A percentile compares a stretch with the other conserved stretches of the same genome.
Conservation (phyloP, 805 yeast species). For the Candida fluviatilis region DNA sequence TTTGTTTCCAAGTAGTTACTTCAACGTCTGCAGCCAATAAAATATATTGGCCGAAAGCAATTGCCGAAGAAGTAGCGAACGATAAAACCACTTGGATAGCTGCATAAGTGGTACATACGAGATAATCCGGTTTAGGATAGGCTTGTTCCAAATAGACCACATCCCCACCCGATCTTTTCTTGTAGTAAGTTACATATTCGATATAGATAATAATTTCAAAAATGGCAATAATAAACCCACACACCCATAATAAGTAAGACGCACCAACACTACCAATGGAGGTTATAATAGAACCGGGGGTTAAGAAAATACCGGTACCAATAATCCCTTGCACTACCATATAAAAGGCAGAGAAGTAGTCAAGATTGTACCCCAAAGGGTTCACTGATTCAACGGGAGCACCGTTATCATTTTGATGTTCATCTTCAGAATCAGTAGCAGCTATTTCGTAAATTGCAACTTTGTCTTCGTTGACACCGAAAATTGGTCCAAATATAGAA, state of each 20-base stretch:
- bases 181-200: slow-evolving; percentile 39
- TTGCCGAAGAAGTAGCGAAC: slow-evolving; percentile 30
- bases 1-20: slow-evolving; percentile 28
- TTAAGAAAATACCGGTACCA: slow-evolving; percentile 75
- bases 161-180: slow-evolving; percentile 33
- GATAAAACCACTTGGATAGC: slow-evolving; percentile 36
- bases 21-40: slow-evolving; percentile 27
- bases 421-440: slow-evolving; percentile 5
- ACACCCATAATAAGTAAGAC: slow-evolving; percentile 37
- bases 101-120: slow-evolving; percentile 35
- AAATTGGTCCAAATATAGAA: slow-evolving; percentile 6
- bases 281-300: slow-evolving; percentile 50
- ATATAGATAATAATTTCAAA: slow-evolving; percentile 34
- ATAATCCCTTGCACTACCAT: slow-evolving; percentile 64
- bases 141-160: slow-evolving; percentile 38
- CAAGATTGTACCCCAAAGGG: slow-evolving; percentile 41
- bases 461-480: slow-evolving; percentile 6
- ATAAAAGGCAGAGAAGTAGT: slow-evolving; percentile 54
- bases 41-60: slow-evolving; percentile 33
- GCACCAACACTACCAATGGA: slow-evolving; percentile 43
- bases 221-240: slow-evolving; percentile 36
- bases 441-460: not conserved
- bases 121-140: slow-evolving; percentile 28
- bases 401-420: slow-evolving; percentile 21
- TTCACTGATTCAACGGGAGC: slow-evolving; percentile 39